phyloP scores from a whole-genome alignment of 257 asterid species.

The Nicotiana tomentosiformis region DNA sequence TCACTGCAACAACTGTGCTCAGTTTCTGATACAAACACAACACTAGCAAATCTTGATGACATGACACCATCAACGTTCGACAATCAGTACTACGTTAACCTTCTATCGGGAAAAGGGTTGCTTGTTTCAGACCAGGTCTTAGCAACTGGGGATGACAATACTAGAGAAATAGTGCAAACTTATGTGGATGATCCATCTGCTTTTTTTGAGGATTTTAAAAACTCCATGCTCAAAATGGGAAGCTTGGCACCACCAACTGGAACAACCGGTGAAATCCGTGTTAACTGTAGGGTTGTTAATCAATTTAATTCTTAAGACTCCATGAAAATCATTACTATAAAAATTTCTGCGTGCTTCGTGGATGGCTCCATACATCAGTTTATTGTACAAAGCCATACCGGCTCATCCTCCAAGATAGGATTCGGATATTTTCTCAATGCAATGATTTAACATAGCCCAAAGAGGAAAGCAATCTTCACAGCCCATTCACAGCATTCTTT shows the following conservation, averaged over 20 bases:
- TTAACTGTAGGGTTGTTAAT: slow-evolving; percentile 53
- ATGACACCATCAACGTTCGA: slow-evolving; percentile 54
- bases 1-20: slow-evolving; percentile 66
- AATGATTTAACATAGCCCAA: too few relatives aligned
- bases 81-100: slow-evolving; percentile 63
- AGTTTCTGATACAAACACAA: slow-evolving; percentile 15
- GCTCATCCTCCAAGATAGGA: too few relatives aligned
- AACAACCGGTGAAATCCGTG: slow-evolving; percentile 49
- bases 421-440: too few relatives aligned
- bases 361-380: too few relatives aligned
- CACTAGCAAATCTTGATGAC: slow-evolving; percentile 64
- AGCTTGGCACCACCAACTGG: slow-evolving; percentile 25
- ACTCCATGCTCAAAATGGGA: slow-evolving; percentile 76
- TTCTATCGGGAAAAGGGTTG: slow-evolving; percentile 67
- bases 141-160: slow-evolving; percentile 26
- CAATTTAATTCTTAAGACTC: slow-evolving; percentile 5
- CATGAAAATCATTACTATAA: too few relatives aligned
- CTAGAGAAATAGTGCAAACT: slow-evolving; percentile 30
- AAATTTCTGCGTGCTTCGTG: too few relatives aligned
- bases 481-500: too few relatives aligned
- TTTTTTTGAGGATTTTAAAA: slow-evolving; percentile 49
- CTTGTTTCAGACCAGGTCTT: slow-evolving; percentile 66
- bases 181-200: slow-evolving; percentile 29
- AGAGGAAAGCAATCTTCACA: too few relatives aligned
- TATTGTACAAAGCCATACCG: too few relatives aligned